These are phyloP conservation scores for Xylaria sp. DNA, from an alignment of 2,329 filamentous ascomycete species.

Conservation along the genomic window DNA sequence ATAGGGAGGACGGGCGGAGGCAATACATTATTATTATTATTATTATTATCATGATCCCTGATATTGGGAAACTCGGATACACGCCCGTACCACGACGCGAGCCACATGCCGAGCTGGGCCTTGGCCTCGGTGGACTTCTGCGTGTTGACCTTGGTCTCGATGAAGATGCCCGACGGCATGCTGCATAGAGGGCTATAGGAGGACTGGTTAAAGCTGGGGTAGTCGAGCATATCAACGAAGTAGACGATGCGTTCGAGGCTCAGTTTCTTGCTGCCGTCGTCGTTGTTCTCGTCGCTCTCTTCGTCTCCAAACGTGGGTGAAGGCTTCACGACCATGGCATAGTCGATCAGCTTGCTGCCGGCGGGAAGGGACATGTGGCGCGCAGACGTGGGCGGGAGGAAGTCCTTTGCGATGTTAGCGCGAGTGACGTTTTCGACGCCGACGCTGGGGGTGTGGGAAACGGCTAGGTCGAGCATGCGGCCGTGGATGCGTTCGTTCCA, in stretches of 20 bases:
- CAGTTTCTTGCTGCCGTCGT: background rate
- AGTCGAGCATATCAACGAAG: background rate
- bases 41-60: background rate
- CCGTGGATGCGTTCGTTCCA: background rate
- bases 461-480: background rate
- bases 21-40: too few relatives aligned
- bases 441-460: background rate
- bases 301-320: too few relatives aligned
- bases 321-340: background rate
- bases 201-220: slow-evolving; percentile 15
- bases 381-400: background rate
- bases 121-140: background rate
- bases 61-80: slow-evolving; percentile 1
- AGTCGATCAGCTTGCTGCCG: background rate
- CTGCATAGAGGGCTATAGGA: background rate
- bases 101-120: slow-evolving; percentile 16
- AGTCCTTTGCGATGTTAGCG: slow-evolving; percentile 18
- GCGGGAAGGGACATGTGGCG: background rate
- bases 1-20: background rate
- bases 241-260: background rate
- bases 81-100: slow-evolving; percentile 11
- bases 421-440: slow-evolving; percentile 4
- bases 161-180: background rate
- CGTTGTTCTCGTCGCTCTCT: too few relatives aligned
- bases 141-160: background rate